Conservation (phyloP, 768 basidiomycete genomes). For the Mycena metata region DNA sequence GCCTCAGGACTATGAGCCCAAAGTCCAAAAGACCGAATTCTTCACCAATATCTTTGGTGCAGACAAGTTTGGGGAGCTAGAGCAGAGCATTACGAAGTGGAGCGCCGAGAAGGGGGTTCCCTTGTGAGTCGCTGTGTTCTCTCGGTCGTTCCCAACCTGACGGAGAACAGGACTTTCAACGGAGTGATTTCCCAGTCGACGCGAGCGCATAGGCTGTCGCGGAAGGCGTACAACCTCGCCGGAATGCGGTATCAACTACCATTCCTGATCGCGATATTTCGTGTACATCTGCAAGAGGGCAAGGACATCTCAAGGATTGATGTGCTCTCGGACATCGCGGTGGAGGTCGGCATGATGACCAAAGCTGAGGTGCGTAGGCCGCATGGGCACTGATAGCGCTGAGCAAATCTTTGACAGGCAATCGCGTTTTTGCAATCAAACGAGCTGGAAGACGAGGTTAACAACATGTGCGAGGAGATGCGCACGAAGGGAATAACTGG, state of each 20-base stretch:
- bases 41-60: conserved; percentile 64
- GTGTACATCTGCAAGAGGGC: conserved; percentile 74
- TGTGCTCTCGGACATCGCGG: conserved; percentile 72
- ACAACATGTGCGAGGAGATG: conserved; percentile 72
- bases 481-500: conserved; percentile 79
- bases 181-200: conserved; percentile 78
- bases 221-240: conserved; percentile 74
- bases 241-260: conserved; percentile 72
- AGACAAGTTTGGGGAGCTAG: conserved; percentile 59
- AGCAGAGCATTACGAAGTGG: conserved; percentile 63
- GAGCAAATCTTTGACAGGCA: conserved; percentile 58
- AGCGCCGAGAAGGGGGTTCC: conserved; percentile 69
- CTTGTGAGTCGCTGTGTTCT: conserved; percentile 56
- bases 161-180: conserved; percentile 61
- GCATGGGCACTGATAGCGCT: conserved; percentile 14
- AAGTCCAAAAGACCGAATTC: conserved; percentile 58
- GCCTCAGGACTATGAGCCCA: conserved; percentile 51
- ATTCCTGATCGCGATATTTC: conserved; percentile 70
- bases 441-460: conserved; percentile 75
- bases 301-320: conserved; percentile 73
- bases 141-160: background rate
- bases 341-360: conserved; percentile 67
- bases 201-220: conserved; percentile 77
- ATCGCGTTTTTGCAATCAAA: conserved; percentile 73
- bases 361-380: conserved; percentile 66